Evolutionary conservation across 192 early-diverging fungal genomes (phyloP).

Genomic region (Powellomyces hirtus): DNA sequence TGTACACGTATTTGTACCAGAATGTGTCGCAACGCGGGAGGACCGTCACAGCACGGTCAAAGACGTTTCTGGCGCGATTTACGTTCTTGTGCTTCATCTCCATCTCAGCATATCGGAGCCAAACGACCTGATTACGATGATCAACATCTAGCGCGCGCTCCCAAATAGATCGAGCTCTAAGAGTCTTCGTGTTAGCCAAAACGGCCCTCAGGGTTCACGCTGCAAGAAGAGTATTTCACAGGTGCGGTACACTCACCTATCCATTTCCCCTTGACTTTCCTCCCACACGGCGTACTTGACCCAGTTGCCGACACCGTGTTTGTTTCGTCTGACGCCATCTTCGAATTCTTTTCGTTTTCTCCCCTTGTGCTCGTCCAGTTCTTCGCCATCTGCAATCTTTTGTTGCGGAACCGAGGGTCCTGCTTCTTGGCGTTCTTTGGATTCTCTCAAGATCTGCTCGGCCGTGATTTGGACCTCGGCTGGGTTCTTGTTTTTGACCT

Average conservation of each 20-base stretch:
- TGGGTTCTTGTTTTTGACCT: constrained; percentile 97
- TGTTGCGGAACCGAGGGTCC: constrained; percentile 71
- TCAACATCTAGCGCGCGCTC: constrained; percentile 94
- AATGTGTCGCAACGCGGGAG: constrained; percentile 70
- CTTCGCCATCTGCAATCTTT: constrained; percentile 89
- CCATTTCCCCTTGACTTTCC: constrained; percentile 82
- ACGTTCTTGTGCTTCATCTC: constrained; percentile 97
- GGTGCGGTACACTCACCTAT: constrained; percentile 49
- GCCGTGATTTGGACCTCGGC: constrained; percentile 98
- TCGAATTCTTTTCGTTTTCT: constrained; percentile 94
- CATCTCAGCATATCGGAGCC: constrained; percentile 93
- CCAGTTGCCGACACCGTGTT: constrained; percentile 86
- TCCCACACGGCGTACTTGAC: constrained; percentile 97
- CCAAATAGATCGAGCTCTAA: constrained; percentile 52
- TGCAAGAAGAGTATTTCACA: not conserved
- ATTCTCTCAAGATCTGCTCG: constrained; percentile 96
- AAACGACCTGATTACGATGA: constrained; percentile 78
- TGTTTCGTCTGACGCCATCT: constrained; percentile 81
- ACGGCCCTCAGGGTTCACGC: not conserved
- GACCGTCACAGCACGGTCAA: constrained; percentile 85
- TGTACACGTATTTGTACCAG: constrained; percentile 94
- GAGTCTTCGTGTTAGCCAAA: not conserved
- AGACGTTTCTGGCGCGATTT: constrained; percentile 89
- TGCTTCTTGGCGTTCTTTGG: constrained; percentile 75
- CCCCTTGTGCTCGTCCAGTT: constrained; percentile 85